These are phyloP conservation scores for Cladosporium colombiae DNA, from an alignment of 2,329 filamentous ascomycete genomes.

Conservation along the genomic window DNA sequence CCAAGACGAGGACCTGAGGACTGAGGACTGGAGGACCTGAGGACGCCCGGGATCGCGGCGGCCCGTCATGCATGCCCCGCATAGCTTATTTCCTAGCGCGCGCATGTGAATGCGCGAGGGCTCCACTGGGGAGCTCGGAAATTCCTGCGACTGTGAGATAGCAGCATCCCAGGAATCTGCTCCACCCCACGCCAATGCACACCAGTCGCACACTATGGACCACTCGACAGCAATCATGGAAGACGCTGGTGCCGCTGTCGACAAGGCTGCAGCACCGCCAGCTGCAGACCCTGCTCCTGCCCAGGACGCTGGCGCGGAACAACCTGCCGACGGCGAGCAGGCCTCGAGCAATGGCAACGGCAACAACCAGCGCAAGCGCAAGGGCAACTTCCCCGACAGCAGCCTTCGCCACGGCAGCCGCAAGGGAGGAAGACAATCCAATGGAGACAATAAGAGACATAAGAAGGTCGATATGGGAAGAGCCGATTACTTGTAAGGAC, in stretches of 20 bases:
- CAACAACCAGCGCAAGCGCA: conserved; percentile 30
- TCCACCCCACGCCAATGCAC: conserved; percentile 22
- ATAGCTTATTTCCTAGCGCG: background rate
- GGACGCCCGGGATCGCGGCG: background rate
- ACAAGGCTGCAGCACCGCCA: conserved; percentile 24
- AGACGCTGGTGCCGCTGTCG: conserved; percentile 30
- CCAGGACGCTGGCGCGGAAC: background rate
- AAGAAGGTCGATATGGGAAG: conserved; percentile 69
- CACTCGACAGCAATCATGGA: conserved; percentile 37
- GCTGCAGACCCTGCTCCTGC: conserved; percentile 7
- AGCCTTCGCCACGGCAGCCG: conserved; percentile 27
- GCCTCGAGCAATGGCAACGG: conserved; percentile 23
- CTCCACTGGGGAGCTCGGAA: conserved; percentile 18
- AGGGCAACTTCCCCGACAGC: conserved; percentile 31
- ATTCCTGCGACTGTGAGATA: conserved; percentile 13
- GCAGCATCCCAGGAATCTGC: background rate
- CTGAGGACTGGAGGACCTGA: too few species aligned
- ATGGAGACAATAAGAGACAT: conserved; percentile 39
- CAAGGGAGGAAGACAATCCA: conserved; percentile 27
- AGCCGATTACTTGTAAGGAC: conserved; percentile 63
- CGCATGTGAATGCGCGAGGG: conserved; percentile 9
- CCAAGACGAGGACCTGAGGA: background rate
- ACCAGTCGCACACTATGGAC: conserved; percentile 31
- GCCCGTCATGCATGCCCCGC: background rate
- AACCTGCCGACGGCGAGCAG: conserved; percentile 15